A percentile compares a stretch with the other conserved stretches of the same genome.
Evolutionary conservation across 164 flowering plant genomes (phyloP).

Genomic region (Liquidambar formosana): DNA sequence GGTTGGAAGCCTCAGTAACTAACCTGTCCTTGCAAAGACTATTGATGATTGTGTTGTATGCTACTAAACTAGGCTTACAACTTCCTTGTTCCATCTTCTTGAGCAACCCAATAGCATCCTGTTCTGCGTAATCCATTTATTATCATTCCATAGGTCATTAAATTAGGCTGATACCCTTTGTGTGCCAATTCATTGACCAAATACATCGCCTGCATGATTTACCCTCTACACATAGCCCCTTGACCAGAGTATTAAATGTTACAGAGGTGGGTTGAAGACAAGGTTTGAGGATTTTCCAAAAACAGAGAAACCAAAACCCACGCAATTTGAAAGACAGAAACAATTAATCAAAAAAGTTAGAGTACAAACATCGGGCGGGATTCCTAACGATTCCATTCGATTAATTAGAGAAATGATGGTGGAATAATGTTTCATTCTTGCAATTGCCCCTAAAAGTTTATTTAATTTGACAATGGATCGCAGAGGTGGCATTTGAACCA

Average conservation of each 20-base stretch:
- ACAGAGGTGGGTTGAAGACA: too few species aligned
- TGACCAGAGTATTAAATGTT: too few species aligned
- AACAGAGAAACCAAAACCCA: conserved; percentile 14
- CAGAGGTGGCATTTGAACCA: conserved; percentile 10
- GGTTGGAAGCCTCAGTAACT: too few species aligned
- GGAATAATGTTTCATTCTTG: conserved; percentile 13
- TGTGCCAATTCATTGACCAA: not conserved
- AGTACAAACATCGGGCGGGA: not conserved
- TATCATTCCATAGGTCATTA: not conserved
- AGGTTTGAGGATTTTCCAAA: conserved; percentile 2
- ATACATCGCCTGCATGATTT: not conserved
- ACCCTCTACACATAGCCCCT: not conserved
- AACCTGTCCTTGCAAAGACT: conserved; percentile 7
- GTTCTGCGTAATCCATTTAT: not conserved
- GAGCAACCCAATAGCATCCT: not conserved
- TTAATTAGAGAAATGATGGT: not conserved
- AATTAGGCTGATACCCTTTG: not conserved
- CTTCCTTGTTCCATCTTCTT: not conserved
- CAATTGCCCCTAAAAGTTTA: not conserved
- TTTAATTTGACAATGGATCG: conserved; percentile 4
- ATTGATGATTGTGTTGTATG: conserved; percentile 6
- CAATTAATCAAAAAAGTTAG: conserved; percentile 21
- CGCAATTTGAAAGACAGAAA: conserved; percentile 11
- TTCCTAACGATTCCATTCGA: not conserved
- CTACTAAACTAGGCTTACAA: not conserved